Percentiles rank a stretch among this genome's conserved stretches.
phyloP scores from a whole-genome alignment of 2,329 filamentous ascomycete species.

The Emergomyces pasteurianus region DNA sequence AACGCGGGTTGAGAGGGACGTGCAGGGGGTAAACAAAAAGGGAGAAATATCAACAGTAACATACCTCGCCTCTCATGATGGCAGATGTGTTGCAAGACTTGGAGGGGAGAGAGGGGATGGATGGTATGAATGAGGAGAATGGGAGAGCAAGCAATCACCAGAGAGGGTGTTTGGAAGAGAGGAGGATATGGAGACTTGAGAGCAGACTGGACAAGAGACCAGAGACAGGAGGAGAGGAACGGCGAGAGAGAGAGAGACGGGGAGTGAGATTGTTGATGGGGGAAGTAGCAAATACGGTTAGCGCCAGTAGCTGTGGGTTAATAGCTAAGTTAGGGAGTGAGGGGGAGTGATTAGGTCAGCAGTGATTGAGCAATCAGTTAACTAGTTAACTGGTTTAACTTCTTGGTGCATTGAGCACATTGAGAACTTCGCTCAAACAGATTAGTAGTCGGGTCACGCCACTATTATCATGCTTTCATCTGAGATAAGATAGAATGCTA shows the following conservation, averaged over 20 bases:
- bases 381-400: no score
- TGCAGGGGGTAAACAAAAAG: slow-evolving; percentile 15
- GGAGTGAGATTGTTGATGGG: background rate
- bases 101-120: background rate
- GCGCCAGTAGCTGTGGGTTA: background rate
- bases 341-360: background rate
- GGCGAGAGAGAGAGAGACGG: background rate
- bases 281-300: no score
- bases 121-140: background rate
- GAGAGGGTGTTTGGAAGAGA: background rate
- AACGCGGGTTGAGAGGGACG: slow-evolving; percentile 6
- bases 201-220: no score
- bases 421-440: no score
- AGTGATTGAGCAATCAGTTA: no score
- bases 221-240: background rate
- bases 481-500: no score
- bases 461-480: no score
- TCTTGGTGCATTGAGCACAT: no score
- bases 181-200: no score
- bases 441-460: no score
- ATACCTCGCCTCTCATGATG: slow-evolving; percentile 29
- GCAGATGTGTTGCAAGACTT: slow-evolving; percentile 4
- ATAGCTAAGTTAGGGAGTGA: background rate
- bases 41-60: background rate
- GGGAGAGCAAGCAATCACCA: background rate